Evolutionary conservation across 192 early-diverging fungal genomes (phyloP).

Genomic region (Chytriomyces hyalinus): DNA sequence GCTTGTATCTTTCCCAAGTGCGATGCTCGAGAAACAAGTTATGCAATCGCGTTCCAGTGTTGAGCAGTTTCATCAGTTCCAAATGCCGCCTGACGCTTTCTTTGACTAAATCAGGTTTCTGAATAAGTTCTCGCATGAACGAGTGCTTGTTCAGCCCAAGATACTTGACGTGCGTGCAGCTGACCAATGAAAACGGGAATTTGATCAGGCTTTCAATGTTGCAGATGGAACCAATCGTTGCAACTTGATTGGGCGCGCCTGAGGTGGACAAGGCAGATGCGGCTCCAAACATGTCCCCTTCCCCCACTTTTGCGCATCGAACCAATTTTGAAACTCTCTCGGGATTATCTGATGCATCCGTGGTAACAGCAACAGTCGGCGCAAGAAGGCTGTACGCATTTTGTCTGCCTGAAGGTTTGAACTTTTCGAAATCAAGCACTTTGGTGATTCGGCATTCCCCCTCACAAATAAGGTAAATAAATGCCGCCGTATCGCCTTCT

Average conservation of each 20-base stretch:
- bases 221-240: not conserved
- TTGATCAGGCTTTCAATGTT: not conserved
- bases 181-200: not conserved
- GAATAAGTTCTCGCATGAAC: not conserved
- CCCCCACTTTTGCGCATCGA: not conserved
- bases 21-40: slow-evolving; percentile 3
- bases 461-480: slow-evolving; percentile 11
- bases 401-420: not conserved
- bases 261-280: slow-evolving; percentile 1
- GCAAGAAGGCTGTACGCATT: not conserved
- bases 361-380: not conserved
- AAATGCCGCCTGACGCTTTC: not conserved
- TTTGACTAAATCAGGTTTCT: slow-evolving; percentile 1
- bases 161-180: not conserved
- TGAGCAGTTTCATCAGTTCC: not conserved
- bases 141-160: slow-evolving; percentile 10
- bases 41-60: not conserved
- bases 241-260: slow-evolving; percentile 12
- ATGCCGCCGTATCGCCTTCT: slow-evolving; percentile 7
- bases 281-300: not conserved
- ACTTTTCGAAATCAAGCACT: slow-evolving; percentile 11
- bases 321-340: not conserved
- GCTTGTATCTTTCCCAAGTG: not conserved
- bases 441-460: slow-evolving; percentile 1
- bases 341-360: not conserved